Base-by-base conservation (phyloP, 2,329 filamentous ascomycete species). In the Helicocarpus griseus region DNA sequence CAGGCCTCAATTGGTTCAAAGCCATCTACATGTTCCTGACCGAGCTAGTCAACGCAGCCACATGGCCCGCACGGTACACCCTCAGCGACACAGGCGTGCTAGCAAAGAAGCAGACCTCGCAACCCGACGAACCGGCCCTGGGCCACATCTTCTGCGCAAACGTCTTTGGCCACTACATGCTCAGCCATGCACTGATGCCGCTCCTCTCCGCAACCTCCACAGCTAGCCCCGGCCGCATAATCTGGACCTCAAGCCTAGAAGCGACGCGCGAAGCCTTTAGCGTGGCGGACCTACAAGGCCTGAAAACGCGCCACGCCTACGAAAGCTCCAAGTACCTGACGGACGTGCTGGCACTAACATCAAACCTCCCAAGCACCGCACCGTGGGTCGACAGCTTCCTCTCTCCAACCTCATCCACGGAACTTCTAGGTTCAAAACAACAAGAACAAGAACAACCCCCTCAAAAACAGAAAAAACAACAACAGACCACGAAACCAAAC, bases 141-240 rank as follows among this genome's bases (percentile, higher is more conserved):
- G 90, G 89, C 2, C 78, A 88, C 58, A 82, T 95, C 17, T 98
- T 97, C 66, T 86, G 85, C 65, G 85, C 91, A 47, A 97, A 97
- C 64, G 79, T 95, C 28, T 97, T 98, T 64, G 93, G 93, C 0
- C 93, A 98, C 71, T 97, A 98, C 66, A 72, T 96, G 62, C 81
- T 98, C 22, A 81, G 81, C 14, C 90, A 95, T 66, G 82, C 85
- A 63, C 77, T 97, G 9, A 77, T 86, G 58, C 85, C 88, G 0
- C 74, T 96, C 9, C 77, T 98, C 59, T 71, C 73, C 60, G 62
- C n/a, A n/a, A n/a, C 68, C 14, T 60, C 61, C 38, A 22, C 22
- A 24, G 57, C 69, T 52, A 63, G 74, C 1, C 64, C 66, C 2
- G 86, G 82, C 7, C 81, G 89, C 48, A 78, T 98, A 49, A 79